These are phyloP conservation scores for Flueggea neowawraea DNA, from an alignment of 441 rosid genomes.

Conservation along the genomic window DNA sequence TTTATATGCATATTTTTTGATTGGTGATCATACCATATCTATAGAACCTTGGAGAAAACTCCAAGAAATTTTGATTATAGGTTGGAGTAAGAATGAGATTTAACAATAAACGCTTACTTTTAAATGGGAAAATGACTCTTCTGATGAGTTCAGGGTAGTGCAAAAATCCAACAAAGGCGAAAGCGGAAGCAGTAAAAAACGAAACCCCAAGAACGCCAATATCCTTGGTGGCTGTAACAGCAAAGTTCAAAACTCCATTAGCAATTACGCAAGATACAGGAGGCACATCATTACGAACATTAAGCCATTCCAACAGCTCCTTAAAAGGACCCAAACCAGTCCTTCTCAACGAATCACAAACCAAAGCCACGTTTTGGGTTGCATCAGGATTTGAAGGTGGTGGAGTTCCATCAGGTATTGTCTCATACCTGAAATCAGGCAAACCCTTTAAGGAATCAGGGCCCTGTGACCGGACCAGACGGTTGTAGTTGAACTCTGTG, in stretches of 20 bases:
- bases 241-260: conserved; percentile 8
- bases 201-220: not conserved
- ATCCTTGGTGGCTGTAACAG: conserved; percentile 2
- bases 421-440: conserved; percentile 5
- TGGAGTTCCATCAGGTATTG: conserved; percentile 6
- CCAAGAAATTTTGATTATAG: not conserved
- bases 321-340: not conserved
- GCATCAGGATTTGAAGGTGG: conserved; percentile 4
- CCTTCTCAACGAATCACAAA: conserved; percentile 1
- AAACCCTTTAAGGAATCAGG: conserved; percentile 2
- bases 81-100: too few relatives aligned
- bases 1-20: too few relatives aligned
- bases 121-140: not conserved
- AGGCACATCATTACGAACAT: not conserved
- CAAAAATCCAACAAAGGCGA: conserved; percentile 1
- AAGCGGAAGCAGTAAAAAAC: conserved; percentile 3
- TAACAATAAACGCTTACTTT: not conserved
- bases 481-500: conserved; percentile 10
- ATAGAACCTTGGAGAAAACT: too few relatives aligned
- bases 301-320: conserved; percentile 2
- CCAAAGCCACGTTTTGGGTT: conserved; percentile 4
- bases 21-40: too few relatives aligned
- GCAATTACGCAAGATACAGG: conserved; percentile 5
- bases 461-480: not conserved
- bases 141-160: conserved; percentile 3